Base-by-base conservation (phyloP, 495 filamentous ascomycete species). In the Lasiosphaeria hispida region DNA sequence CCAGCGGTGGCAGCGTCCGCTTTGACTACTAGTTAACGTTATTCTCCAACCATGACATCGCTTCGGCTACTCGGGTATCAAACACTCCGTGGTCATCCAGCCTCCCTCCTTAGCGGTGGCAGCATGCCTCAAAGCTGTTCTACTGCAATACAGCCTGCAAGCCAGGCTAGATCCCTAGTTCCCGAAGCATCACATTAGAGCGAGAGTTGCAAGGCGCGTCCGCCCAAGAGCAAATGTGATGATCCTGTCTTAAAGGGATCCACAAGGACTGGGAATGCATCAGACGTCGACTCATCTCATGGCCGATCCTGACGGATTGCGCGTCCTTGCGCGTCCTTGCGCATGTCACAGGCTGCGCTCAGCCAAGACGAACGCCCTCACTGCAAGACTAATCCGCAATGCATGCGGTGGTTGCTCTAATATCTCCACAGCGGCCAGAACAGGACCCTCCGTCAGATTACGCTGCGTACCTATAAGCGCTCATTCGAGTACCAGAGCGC, bases 251-350 rank as follows among this genome's bases (percentile, higher is more conserved):
- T 30, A 5, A 30, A 5, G 23, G 23, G 2, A 30, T 30, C 23
- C 47, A 33, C 47, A 49, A 13, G 8, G 14, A 9, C 15, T 15
- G 23, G 9, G 33, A 11, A 36, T 49, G 6, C 23, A 37, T 13
- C 6, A 34, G 23, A 49, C 33, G 19, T 34, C 47, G 15, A 14
- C 33, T 37, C 19, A 49, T 33, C 23, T 14, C 47, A 34, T 13
- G 33, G 45, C n/a, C 45, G 19, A 36, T 36, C 47, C 17, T 36
- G 23, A 33, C 45, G 36, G 47, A 13, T 49, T 49, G 47, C 47
- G 47, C 47, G 47, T 49, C 38, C 39, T 49, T 49, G 47, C 47
- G 47, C 47, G 47, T 49, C 38, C 39, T 17, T 54, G 39, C 14
- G 52, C 52, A 44, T 37, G 18, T 30, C 52, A 17, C 51, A 17